Percentiles rank a stretch among this genome's conserved stretches.
These are phyloP conservation scores for Debaryomyces hansenii DNA, from an alignment of 805 yeast genomes.

Conservation along the genomic window DNA sequence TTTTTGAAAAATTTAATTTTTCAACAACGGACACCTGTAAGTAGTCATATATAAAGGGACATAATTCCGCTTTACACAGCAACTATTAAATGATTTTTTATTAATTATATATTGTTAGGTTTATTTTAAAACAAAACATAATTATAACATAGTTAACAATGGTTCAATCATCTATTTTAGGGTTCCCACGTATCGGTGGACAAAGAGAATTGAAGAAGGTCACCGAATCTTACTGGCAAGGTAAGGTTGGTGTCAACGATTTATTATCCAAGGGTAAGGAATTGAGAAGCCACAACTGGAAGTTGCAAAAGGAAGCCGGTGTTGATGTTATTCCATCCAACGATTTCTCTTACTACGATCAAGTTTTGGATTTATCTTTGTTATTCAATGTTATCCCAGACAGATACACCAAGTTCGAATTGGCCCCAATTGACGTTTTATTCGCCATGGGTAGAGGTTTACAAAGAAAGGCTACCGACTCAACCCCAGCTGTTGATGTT, in stretches of 20 bases:
- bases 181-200: constrained; percentile 99
- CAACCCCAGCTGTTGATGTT: constrained; percentile 90
- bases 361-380: constrained; percentile 87
- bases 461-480: constrained; percentile 91
- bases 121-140: neutral
- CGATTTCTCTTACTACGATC: constrained; percentile 98
- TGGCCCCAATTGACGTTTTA: constrained; percentile 85
- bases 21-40: neutral
- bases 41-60: neutral
- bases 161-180: constrained; percentile 97
- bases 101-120: neutral
- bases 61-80: neutral
- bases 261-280: constrained; percentile 91
- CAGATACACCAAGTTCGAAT: constrained; percentile 89
- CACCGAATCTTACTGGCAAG: constrained; percentile 98
- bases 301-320: constrained; percentile 95
- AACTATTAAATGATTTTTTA: neutral
- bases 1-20: neutral
- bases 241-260: constrained; percentile 85
- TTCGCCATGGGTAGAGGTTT: constrained; percentile 99
- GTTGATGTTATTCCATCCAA: constrained; percentile 96
- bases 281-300: constrained; percentile 96
- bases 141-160: constrained; percentile 34
- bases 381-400: constrained; percentile 96
- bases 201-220: constrained; percentile 98